phyloP scores from a whole-genome alignment of 1,284 basidiomycete species.

The Ustilago sp. region DNA sequence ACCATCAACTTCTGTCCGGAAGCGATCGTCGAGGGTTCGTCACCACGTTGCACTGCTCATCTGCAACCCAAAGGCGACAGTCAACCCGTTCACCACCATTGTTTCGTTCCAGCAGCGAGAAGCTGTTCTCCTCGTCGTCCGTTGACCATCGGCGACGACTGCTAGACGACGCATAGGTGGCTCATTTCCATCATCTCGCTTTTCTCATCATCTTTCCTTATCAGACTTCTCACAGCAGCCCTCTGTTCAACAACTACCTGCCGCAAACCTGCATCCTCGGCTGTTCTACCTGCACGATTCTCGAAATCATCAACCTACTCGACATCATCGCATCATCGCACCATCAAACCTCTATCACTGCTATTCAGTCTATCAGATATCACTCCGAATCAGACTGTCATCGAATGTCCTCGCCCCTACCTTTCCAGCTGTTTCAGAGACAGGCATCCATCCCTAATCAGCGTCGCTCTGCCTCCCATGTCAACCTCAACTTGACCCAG shows the following conservation, averaged over 20 bases:
- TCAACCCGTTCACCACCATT: conserved; percentile 22
- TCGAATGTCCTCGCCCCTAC: background rate
- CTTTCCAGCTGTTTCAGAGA: background rate
- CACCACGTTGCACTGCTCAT: conserved; percentile 4
- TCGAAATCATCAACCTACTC: background rate
- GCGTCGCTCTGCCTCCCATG: background rate
- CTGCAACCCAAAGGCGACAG: conserved; percentile 3
- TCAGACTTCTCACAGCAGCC: too few species aligned
- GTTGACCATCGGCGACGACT: background rate
- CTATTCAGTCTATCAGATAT: too few species aligned
- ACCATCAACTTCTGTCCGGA: conserved; percentile 12
- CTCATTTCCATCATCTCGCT: background rate
- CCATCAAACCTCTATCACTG: too few species aligned
- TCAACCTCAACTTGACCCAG: background rate
- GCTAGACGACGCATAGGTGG: background rate
- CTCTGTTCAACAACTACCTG: too few species aligned
- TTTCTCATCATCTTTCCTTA: conserved; percentile 3
- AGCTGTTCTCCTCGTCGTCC: conserved; percentile 10
- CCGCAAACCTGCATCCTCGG: too few species aligned
- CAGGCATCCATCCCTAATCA: background rate
- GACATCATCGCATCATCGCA: background rate
- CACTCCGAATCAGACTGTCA: too few species aligned
- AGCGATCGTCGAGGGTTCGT: conserved; percentile 6
- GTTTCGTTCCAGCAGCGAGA: conserved; percentile 38
- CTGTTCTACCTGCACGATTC: background rate